phyloP scores from a whole-genome alignment of 139 green algal genomes.

The Coelastrella sp. region DNA sequence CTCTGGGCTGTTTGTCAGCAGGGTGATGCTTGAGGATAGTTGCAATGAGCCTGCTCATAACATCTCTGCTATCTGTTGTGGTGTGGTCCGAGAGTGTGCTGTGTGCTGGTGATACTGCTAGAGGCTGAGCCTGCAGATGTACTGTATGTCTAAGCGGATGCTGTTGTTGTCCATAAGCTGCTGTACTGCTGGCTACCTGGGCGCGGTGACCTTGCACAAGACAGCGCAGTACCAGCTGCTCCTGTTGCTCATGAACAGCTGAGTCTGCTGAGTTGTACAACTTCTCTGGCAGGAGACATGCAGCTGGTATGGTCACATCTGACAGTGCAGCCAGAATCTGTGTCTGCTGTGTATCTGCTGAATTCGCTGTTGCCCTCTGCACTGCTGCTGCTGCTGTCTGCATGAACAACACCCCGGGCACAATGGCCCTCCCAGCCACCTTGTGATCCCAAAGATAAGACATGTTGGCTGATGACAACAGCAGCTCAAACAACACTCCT shows the following conservation, averaged over 20 bases:
- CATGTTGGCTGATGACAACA: conserved; percentile 35
- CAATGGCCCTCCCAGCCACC: conserved; percentile 59
- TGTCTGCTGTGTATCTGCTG: background rate
- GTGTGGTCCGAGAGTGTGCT: background rate
- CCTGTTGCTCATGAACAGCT: background rate
- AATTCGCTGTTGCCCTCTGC: conserved; percentile 1
- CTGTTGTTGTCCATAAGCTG: conserved; percentile 8
- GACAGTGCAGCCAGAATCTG: conserved; percentile 37
- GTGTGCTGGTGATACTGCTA: background rate
- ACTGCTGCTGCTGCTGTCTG: conserved; percentile 57
- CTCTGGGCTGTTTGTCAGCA: background rate
- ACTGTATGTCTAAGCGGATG: background rate
- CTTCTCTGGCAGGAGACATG: conserved; percentile 52
- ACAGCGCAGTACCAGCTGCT: background rate
- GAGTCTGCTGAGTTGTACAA: background rate
- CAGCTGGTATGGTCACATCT: conserved; percentile 57
- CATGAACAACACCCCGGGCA: conserved; percentile 80
- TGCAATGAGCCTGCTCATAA: background rate
- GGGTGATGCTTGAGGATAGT: background rate
- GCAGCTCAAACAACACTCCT: conserved; percentile 46
- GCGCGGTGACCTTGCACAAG: conserved; percentile 12
- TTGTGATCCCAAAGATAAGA: conserved; percentile 75
- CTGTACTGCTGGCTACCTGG: conserved; percentile 8
- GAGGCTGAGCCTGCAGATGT: conserved; percentile 11
- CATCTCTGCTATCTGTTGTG: background rate